A percentile compares a stretch with the other conserved stretches of the same genome.
phyloP scores from a whole-genome alignment of 2,329 filamentous ascomycete genomes.

The Shiraia sp. region DNA sequence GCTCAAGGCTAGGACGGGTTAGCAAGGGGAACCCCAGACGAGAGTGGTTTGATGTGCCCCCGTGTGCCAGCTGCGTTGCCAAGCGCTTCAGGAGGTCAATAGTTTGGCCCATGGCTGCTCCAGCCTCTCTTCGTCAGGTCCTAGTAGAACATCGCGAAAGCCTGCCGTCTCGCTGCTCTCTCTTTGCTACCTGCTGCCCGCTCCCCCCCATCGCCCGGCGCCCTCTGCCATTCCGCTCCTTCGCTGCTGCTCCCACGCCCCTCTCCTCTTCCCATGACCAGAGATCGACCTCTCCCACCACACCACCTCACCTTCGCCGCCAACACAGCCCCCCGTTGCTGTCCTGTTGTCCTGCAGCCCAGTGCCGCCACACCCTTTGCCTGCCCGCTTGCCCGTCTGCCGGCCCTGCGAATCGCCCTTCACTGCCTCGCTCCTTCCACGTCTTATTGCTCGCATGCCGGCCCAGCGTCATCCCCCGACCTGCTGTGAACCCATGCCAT shows the following conservation, averaged over 20 bases:
- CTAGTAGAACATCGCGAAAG: slow-evolving; percentile 17
- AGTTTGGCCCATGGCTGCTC: slow-evolving; percentile 18
- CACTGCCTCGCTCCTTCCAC: slow-evolving; percentile 16
- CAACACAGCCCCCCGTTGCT: slow-evolving; percentile 1
- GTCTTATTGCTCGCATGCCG: slow-evolving; percentile 39
- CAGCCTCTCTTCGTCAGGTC: no score
- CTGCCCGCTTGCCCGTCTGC: slow-evolving; percentile 1
- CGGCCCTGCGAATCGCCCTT: not conserved
- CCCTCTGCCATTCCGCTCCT: slow-evolving; percentile 35
- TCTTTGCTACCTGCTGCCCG: slow-evolving; percentile 6
- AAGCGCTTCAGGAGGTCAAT: slow-evolving; percentile 30
- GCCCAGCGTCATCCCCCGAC: slow-evolving; percentile 25
- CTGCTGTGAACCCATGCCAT: slow-evolving; percentile 25
- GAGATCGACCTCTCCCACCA: slow-evolving; percentile 11
- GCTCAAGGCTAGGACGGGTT: no score
- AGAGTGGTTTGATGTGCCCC: slow-evolving; percentile 21
- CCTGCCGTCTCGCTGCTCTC: slow-evolving; percentile 8
- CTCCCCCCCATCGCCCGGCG: slow-evolving; percentile 7
- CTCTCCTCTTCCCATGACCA: no score
- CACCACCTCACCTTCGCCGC: slow-evolving; percentile 15
- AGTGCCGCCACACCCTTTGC: no score
- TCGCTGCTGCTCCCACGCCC: slow-evolving; percentile 24
- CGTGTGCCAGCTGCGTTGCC: slow-evolving; percentile 18
- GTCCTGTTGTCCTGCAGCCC: no score
- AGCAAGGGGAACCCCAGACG: slow-evolving; percentile 25